These are phyloP conservation scores for Xylariaceae sp. DNA, from an alignment of 2,329 filamentous ascomycete species.

Conservation along the genomic window DNA sequence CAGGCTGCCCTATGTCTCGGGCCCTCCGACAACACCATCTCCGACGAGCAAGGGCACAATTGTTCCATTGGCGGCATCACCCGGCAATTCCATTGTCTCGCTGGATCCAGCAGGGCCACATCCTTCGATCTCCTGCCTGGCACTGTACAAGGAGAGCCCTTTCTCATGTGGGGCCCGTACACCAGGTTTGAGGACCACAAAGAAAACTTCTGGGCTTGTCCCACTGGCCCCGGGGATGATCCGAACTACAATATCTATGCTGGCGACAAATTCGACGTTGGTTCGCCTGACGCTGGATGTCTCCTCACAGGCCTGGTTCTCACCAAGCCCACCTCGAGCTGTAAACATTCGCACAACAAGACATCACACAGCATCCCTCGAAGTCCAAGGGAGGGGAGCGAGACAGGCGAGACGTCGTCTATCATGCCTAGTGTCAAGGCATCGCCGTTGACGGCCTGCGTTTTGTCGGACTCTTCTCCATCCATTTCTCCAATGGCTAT, in stretches of 20 bases:
- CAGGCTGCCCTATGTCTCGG: slow-evolving; percentile 27
- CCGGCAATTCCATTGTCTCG: slow-evolving; percentile 26
- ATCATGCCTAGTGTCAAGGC: too few species aligned
- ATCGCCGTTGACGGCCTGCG: too few species aligned
- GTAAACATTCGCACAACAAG: slow-evolving; percentile 9
- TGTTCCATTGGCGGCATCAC: slow-evolving; percentile 27
- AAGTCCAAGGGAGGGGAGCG: not conserved
- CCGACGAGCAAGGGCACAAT: slow-evolving; percentile 23
- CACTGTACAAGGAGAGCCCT: slow-evolving; percentile 14
- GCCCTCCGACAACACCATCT: slow-evolving; percentile 20
- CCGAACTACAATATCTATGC: slow-evolving; percentile 26
- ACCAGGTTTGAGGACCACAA: not conserved
- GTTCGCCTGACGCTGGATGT: slow-evolving; percentile 13
- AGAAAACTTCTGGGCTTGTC: slow-evolving; percentile 24
- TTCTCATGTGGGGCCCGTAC: slow-evolving; percentile 22
- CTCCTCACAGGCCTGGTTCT: slow-evolving; percentile 21
- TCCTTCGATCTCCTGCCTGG: slow-evolving; percentile 20
- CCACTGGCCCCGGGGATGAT: slow-evolving; percentile 13
- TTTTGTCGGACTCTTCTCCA: too few species aligned
- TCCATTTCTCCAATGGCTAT: too few species aligned
- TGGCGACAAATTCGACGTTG: slow-evolving; percentile 15
- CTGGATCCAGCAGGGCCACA: slow-evolving; percentile 22
- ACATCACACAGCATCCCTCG: not conserved
- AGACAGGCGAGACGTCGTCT: too few species aligned
- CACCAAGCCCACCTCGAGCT: slow-evolving; percentile 15